Evolutionary conservation across 352 stramenopile species (phyloP).

Genomic region (Globisporangium camurandrum): DNA sequence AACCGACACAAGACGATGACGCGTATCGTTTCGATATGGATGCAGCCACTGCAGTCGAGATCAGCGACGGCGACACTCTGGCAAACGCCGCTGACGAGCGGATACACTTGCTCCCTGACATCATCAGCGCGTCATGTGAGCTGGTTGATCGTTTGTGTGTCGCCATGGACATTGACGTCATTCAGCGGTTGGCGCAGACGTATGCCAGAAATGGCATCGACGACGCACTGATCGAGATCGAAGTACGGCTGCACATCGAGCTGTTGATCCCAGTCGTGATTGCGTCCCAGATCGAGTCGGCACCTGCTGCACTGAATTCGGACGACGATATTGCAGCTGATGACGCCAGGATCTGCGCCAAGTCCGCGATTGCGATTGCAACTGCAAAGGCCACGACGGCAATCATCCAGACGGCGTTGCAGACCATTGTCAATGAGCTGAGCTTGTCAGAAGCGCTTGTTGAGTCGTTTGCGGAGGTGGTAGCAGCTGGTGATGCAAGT

Average conservation of each 20-base stretch:
- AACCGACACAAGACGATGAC: too few relatives aligned
- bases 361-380: slow-evolving; percentile 10
- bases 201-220: slow-evolving; percentile 1
- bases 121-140: neutral
- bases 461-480: slow-evolving; percentile 11
- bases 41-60: too few relatives aligned
- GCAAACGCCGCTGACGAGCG: too few relatives aligned
- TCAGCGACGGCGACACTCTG: too few relatives aligned
- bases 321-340: neutral
- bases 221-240: slow-evolving; percentile 10
- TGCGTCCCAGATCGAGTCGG: neutral
- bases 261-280: slow-evolving; percentile 4
- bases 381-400: slow-evolving; percentile 12
- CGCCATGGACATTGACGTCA: slow-evolving; percentile 6
- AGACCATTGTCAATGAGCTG: slow-evolving; percentile 17
- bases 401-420: slow-evolving; percentile 20
- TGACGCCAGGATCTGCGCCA: slow-evolving; percentile 3
- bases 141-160: neutral
- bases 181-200: slow-evolving; percentile 4
- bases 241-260: slow-evolving; percentile 10
- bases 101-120: neutral
- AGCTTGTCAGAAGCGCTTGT: slow-evolving; percentile 5
- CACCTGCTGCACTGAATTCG: neutral
- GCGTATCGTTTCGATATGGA: too few relatives aligned
- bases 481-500: too few relatives aligned